Conservation (phyloP, 2,329 filamentous ascomycete genomes). For the Botrytis medusae region DNA sequence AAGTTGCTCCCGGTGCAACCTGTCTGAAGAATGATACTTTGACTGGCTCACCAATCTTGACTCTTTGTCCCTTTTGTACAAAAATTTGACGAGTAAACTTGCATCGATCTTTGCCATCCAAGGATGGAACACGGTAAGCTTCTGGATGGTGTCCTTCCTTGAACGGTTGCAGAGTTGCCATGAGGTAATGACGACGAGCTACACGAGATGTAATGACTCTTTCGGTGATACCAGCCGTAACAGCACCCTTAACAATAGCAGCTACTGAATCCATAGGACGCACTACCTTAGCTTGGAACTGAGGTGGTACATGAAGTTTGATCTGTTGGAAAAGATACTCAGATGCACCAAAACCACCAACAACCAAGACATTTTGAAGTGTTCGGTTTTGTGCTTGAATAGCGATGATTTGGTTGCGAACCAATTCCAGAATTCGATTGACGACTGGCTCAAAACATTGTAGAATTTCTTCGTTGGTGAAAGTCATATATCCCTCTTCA, state of each 20-base stretch:
- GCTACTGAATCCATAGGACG: constrained; percentile 98
- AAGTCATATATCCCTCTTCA: constrained; percentile 99
- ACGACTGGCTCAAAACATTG: constrained; percentile 99
- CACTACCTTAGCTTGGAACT: constrained; percentile 98
- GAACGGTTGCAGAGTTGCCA: constrained; percentile 98
- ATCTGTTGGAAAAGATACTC: constrained; percentile 99
- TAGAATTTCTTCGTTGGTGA: constrained; percentile 97
- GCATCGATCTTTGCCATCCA: constrained; percentile 97
- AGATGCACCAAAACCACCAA: constrained; percentile 96
- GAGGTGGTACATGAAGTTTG: constrained; percentile 94
- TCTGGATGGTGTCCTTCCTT: constrained; percentile 98
- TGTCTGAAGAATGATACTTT: constrained; percentile 99
- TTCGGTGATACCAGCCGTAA: constrained; percentile 96
- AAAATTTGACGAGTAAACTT: constrained; percentile 99
- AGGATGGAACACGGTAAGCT: constrained; percentile 92
- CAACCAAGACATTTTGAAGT: constrained; percentile 93
- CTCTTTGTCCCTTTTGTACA: constrained; percentile 95
- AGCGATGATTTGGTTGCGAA: constrained; percentile 97
- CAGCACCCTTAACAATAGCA: constrained; percentile 96
- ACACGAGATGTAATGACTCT: constrained; percentile 96
- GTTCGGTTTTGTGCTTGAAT: constrained; percentile 96
- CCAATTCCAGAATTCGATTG: constrained; percentile 92
- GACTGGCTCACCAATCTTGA: constrained; percentile 98
- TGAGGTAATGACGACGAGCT: constrained; percentile 95
- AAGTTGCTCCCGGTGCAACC: constrained; percentile 90